A percentile compares a stretch with the other conserved stretches of the same genome.
These are phyloP conservation scores for Rubia balearica DNA, from an alignment of 305 asterid species.

Conservation along the genomic window DNA sequence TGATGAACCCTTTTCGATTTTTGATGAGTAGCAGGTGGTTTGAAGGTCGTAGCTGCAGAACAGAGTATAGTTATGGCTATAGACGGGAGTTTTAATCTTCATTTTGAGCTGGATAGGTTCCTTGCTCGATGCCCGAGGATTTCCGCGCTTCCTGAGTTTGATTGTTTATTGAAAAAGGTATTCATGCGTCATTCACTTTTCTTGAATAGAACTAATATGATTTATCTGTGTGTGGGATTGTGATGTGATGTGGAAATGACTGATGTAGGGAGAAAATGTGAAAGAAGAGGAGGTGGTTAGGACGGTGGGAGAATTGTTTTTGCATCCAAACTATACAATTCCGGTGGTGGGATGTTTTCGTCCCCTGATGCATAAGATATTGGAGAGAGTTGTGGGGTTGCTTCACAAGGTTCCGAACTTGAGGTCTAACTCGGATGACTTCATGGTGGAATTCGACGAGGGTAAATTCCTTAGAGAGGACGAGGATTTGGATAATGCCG, in stretches of 20 bases:
- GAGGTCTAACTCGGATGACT: conserved; percentile 37
- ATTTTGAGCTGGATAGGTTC: conserved; percentile 56
- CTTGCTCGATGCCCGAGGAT: conserved; percentile 58
- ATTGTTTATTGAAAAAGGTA: conserved; percentile 57
- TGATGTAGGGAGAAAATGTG: conserved; percentile 47
- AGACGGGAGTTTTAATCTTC: conserved; percentile 63
- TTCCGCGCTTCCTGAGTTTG: conserved; percentile 34
- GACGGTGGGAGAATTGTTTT: conserved; percentile 55
- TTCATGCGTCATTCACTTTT: neutral
- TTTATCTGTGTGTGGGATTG: neutral
- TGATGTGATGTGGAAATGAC: neutral
- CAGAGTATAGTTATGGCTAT: conserved; percentile 37
- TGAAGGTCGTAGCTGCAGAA: neutral
- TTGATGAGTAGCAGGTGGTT: conserved; percentile 4
- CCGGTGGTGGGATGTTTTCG: conserved; percentile 84
- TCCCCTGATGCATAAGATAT: conserved; percentile 50
- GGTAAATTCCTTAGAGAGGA: conserved; percentile 41
- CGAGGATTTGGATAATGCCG: conserved; percentile 31
- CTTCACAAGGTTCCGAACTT: conserved; percentile 57
- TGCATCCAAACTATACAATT: conserved; percentile 78
- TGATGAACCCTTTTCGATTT: conserved; percentile 8
- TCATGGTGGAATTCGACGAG: conserved; percentile 40
- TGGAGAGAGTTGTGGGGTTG: conserved; percentile 49
- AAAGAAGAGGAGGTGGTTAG: conserved; percentile 64
- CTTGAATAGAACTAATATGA: neutral